Percentiles rank a stretch among this genome's conserved stretches.
Conservation (phyloP, 805 yeast genomes). For the Tetrapisispora nanseiensis region DNA sequence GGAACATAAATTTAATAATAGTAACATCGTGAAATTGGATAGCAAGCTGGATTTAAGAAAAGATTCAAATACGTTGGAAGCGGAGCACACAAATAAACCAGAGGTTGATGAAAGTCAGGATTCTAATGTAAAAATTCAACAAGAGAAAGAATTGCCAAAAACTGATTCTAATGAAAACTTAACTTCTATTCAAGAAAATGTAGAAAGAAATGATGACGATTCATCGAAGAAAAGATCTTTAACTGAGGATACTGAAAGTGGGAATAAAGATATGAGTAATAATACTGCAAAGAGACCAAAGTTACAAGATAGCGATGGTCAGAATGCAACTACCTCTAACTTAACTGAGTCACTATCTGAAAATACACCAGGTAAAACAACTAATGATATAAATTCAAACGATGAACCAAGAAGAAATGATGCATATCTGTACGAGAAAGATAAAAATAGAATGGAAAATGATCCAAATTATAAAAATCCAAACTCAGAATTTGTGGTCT, state of each 20-base stretch:
- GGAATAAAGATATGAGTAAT: conserved; percentile 5
- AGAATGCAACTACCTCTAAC: no score
- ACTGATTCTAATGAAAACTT: not conserved
- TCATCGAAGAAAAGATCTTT: conserved; percentile 8
- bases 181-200: no score
- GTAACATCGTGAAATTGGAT: no score
- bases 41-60: no score
- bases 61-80: no score
- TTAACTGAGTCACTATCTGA: no score
- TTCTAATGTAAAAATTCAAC: no score
- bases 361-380: no score
- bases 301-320: not conserved
- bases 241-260: conserved; percentile 7
- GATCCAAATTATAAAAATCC: conserved; percentile 61
- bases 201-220: conserved; percentile 3
- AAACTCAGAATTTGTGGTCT: conserved; percentile 60
- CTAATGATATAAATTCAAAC: conserved; percentile 1
- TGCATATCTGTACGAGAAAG: not conserved
- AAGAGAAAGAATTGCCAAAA: not conserved
- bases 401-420: conserved; percentile 1
- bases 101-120: not conserved
- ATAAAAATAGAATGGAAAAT: conserved; percentile 31
- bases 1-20: conserved; percentile 3
- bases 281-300: not conserved
- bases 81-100: no score